Evolutionary conservation across 306 rosid species (phyloP), one percentile per base, ranked within the genome.

Genomic region (Trifolium subterraneum): DNA sequence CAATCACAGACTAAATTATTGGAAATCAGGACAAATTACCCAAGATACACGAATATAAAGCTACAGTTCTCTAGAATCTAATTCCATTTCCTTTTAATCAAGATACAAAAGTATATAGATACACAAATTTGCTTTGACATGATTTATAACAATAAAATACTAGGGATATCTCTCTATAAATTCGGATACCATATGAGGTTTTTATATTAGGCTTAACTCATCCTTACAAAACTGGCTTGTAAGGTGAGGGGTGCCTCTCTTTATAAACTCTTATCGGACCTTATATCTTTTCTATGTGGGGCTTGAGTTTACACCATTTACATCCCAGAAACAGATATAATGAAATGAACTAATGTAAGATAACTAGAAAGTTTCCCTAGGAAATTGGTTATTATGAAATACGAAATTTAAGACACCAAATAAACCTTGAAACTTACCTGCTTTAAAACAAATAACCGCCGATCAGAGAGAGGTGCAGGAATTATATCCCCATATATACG

Each of bases 401-500:
- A 67, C 38, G 6, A 61, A 70, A 73, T 62, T 71, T 51, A 12
- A 68, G 77, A 63, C 78, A 20, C 68, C 65, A 50, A 81, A 51
- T 51, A 76, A 68, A 50, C 44, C 51, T 65, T 54, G 39, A 27
- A 61, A 25, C 48, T 79, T 85, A 88, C 98, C 97, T 94, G 97
- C 85, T 92, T 94, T 71, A 94, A 74, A 76, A 94, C 99, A 83
- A 94, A 89, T 61, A 94, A 59, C 35, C 98, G 79, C 9, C 99
- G 85, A 85, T 92, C 99, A 29, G 95, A 78, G 27, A 85, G 78
- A 71, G 99, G 85, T 62, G 99, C 76, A 73, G 98, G 93, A 71
- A 94, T 94, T 77, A 94, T 88, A 83, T 94, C 99, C 72, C 99
- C 98, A 82, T 90, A 94, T 74, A 94, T 33, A 52, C 98, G 96